A percentile compares a stretch with the other conserved stretches of the same genome.
Conservation (phyloP, 176 grass and related monocot genomes). For the Chloris gayana region DNA sequence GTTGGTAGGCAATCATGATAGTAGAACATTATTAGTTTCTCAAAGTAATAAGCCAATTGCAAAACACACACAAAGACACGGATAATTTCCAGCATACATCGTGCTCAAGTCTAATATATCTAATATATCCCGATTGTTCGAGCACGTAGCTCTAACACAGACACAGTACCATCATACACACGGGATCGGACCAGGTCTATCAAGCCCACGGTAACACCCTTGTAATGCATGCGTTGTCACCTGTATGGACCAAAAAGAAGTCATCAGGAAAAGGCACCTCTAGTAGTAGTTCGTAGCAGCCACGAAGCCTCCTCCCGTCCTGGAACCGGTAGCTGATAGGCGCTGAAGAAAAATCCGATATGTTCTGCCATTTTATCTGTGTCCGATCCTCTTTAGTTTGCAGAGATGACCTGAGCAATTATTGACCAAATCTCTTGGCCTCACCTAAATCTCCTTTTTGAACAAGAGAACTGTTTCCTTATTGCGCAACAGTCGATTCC, state of each 20-base stretch:
- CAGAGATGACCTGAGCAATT: conserved; percentile 27
- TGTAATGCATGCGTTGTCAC: background rate
- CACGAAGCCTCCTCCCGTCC: conserved; percentile 30
- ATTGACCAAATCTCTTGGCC: conserved; percentile 39
- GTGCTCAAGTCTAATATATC: too few relatives aligned
- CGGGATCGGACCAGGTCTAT: background rate
- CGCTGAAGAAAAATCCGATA: background rate
- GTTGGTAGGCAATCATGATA: background rate
- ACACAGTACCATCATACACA: background rate
- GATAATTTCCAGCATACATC: too few relatives aligned
- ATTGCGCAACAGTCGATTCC: conserved; percentile 2
- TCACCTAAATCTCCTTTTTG: conserved; percentile 33
- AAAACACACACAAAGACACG: too few relatives aligned
- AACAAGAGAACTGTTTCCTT: too few relatives aligned
- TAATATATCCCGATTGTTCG: too few relatives aligned
- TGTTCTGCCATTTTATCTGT: background rate
- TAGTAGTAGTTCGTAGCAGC: background rate
- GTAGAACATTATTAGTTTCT: background rate
- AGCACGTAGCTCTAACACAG: too few relatives aligned
- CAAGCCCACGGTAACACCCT: background rate
- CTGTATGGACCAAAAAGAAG: background rate
- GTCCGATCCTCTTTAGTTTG: background rate
- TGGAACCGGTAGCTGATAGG: background rate
- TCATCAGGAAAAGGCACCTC: conserved; percentile 1
- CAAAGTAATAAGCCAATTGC: background rate